Base-by-base conservation (phyloP, 2,329 filamentous ascomycete genomes). In the Hypocreales sp. region DNA sequence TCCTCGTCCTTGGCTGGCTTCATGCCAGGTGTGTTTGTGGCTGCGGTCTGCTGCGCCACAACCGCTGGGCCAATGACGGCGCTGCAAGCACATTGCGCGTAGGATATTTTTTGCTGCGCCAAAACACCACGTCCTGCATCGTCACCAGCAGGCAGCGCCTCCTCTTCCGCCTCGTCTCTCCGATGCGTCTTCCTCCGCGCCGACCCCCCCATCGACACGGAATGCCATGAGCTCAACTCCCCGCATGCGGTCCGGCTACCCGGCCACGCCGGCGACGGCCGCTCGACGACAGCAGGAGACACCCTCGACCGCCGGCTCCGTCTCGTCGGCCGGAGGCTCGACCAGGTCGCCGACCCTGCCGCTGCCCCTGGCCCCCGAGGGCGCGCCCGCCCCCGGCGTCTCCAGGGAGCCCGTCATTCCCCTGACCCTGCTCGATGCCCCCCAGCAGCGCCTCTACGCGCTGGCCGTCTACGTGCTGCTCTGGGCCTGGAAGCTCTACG, bases 371-470 rank as follows among this genome's bases (percentile, higher is more conserved):
- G 65, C 62, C 8, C 66, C 61, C 22, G 57, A 61, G 30, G 55
- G 52, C 36, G 40, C 40, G 15, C 32, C 42, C 25, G 28, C 37
- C 31, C 37, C 41, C 21, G 30, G 35, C 16, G 35, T 45, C 30
- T 35, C 35, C 21, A 47, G 40, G 36, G 47, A 59, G 28, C 86
- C 90, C 19, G 56, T 92, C 30, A 86, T 98, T 44, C 79, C 90
- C 9, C 61, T 82, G 36, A 68, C 72, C 37, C 59, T 92, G 25
- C 65, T 95, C 50, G 87, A 95, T 59, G 82, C 82, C 24, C 87
- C 90, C 6, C 80, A 80, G 28, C 90, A 98, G 56, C 73, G 90
- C 30, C 69, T 93, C 42, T 94, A 92, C 49, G 77, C 83, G 25
- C 68, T 79, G 36, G 76, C 72, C n/a, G 55, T 92, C 37, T 95